Evolutionary conservation across 768 basidiomycete species (phyloP).

Genomic region (Termitomyces sp.): DNA sequence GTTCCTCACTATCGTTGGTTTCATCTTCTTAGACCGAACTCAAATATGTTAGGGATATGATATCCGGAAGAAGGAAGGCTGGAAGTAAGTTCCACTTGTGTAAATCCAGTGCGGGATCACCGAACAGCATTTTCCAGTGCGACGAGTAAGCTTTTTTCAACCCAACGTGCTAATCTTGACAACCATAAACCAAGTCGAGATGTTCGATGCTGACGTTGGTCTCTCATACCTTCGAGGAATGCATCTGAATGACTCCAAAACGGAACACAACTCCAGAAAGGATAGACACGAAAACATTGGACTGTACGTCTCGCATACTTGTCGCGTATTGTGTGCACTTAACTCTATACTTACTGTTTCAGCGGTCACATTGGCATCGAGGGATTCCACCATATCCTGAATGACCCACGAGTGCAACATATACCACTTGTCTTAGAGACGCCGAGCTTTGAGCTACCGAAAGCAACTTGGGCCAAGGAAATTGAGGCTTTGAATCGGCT

Average conservation of each 20-base stretch:
- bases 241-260: conserved; percentile 85
- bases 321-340: background rate
- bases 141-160: conserved; percentile 15
- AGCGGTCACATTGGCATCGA: conserved; percentile 66
- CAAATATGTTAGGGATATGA: conserved; percentile 60
- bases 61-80: conserved; percentile 64
- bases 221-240: conserved; percentile 71
- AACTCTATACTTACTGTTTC: background rate
- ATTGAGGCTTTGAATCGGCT: conserved; percentile 2
- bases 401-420: conserved; percentile 57
- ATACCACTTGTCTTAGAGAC: conserved; percentile 85
- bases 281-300: conserved; percentile 87
- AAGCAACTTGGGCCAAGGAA: conserved; percentile 67
- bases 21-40: background rate
- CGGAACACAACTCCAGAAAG: conserved; percentile 52
- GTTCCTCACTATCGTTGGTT: conserved; percentile 8
- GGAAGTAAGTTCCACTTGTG: conserved; percentile 52
- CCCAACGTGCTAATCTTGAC: background rate
- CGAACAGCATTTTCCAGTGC: conserved; percentile 10
- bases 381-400: conserved; percentile 61
- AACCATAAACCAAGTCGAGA: conserved; percentile 36
- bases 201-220: conserved; percentile 68
- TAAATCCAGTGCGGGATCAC: background rate
- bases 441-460: conserved; percentile 56
- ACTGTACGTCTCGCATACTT: conserved; percentile 40